A percentile compares a stretch with the other conserved stretches of the same genome.
Evolutionary conservation across 1,284 basidiomycete species (phyloP).

Genomic region (Trametes versicolor): DNA sequence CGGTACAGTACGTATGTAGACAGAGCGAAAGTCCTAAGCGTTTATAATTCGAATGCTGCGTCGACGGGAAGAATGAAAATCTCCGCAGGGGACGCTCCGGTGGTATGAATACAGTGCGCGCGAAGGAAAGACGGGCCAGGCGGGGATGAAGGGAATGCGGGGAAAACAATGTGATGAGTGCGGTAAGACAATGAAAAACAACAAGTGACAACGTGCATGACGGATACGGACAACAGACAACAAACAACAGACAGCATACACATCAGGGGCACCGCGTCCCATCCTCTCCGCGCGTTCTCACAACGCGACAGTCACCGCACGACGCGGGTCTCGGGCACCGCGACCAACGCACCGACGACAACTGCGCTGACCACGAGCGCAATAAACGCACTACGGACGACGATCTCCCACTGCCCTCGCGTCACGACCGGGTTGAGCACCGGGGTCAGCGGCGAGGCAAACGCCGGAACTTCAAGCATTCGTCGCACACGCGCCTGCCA

Average conservation of each 20-base stretch:
- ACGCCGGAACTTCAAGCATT: slow-evolving; percentile 72
- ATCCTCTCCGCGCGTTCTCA: not conserved
- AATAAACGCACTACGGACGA: slow-evolving; percentile 53
- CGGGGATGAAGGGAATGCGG: not conserved
- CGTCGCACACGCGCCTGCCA: slow-evolving; percentile 53
- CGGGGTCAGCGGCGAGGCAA: slow-evolving; percentile 71
- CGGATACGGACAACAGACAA: not conserved
- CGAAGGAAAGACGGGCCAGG: not conserved
- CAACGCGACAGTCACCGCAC: not conserved
- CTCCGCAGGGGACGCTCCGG: not conserved
- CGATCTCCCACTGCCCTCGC: slow-evolving; percentile 81
- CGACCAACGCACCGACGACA: slow-evolving; percentile 44
- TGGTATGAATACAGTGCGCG: not conserved
- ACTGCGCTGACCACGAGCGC: slow-evolving; percentile 43
- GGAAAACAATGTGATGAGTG: not conserved
- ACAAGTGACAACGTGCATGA: not conserved
- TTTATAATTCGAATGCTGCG: not conserved
- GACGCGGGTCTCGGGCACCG: slow-evolving; percentile 41
- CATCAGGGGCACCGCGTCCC: not conserved
- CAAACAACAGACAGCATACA: not conserved
- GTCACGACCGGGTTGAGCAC: slow-evolving; percentile 75
- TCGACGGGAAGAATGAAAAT: not conserved
- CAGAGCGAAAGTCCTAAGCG: not conserved
- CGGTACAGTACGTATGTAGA: not conserved
- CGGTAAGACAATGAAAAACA: slow-evolving; percentile 3